These are phyloP conservation scores for Arctostaphylos glauca DNA, from an alignment of 148 eudicot species.

Conservation along the genomic window DNA sequence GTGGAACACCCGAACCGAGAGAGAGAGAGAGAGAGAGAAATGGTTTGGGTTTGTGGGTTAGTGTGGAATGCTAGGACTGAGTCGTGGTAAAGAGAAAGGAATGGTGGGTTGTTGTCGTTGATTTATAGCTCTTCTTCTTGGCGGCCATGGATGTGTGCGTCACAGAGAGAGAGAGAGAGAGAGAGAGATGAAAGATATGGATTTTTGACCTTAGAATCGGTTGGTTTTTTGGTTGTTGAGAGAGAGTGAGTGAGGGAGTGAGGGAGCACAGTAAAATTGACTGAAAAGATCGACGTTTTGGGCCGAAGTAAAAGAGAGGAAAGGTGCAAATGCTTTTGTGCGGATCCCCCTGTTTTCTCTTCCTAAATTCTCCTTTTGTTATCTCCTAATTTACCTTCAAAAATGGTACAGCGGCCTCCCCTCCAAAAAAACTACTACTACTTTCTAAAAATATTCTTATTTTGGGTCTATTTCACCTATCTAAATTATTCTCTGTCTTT, in stretches of 20 bases:
- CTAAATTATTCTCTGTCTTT: neutral
- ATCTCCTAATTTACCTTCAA: neutral
- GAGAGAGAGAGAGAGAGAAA: neutral
- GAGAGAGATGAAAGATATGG: neutral
- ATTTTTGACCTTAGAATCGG: conserved; percentile 9
- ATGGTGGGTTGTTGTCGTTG: neutral
- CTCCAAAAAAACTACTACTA: too few relatives aligned
- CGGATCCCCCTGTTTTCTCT: neutral
- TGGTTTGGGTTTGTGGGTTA: neutral
- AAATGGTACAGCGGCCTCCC: neutral
- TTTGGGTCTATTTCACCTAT: neutral
- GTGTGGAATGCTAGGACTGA: conserved; percentile 9
- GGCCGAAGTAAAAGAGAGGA: neutral
- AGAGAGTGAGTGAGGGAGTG: neutral
- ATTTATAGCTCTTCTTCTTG: neutral
- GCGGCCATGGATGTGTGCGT: conserved; percentile 11
- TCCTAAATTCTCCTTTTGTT: neutral
- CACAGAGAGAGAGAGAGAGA: neutral
- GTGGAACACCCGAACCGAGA: conserved; percentile 14
- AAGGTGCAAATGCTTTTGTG: neutral
- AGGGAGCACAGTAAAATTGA: neutral
- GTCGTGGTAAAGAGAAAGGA: neutral
- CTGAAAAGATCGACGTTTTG: conserved; percentile 5
- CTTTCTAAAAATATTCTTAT: too few relatives aligned
- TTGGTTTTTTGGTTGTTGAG: conserved; percentile 1